Evolutionary conservation across 1,139 yeast genomes (phyloP).

Genomic region (Magnusiomyces fungicola): DNA sequence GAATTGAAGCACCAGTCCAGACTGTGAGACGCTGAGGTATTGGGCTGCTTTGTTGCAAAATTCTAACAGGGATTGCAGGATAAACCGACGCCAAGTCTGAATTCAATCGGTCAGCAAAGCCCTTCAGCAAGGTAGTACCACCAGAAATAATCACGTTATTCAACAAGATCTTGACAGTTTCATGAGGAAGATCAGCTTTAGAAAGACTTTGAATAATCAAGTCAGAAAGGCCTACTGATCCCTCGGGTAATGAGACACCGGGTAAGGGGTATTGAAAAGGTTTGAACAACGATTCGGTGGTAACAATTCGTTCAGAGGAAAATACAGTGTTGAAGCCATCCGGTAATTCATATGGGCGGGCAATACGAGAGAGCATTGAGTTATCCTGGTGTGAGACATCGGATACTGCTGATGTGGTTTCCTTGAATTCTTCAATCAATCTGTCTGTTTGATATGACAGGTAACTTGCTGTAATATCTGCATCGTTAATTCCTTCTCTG

Average conservation of each 20-base stretch:
- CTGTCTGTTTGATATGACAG: conserved; percentile 33
- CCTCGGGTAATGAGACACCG: conserved; percentile 25
- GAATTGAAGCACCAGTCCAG: conserved; percentile 94
- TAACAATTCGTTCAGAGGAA: conserved; percentile 57
- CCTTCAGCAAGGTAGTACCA: conserved; percentile 76
- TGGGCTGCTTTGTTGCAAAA: conserved; percentile 29
- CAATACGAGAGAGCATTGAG: conserved; percentile 21
- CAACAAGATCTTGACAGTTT: conserved; percentile 76
- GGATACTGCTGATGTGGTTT: conserved; percentile 46
- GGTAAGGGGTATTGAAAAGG: conserved; percentile 30
- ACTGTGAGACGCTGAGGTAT: conserved; percentile 75
- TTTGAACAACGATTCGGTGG: conserved; percentile 75
- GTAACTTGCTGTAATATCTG: conserved; percentile 29
- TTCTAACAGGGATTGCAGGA: conserved; percentile 60
- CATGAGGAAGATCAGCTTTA: conserved; percentile 40
- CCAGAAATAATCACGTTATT: conserved; percentile 89
- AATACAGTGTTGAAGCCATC: conserved; percentile 55
- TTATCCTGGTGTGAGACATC: conserved; percentile 37
- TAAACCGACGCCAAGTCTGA: conserved; percentile 62
- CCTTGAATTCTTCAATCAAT: conserved; percentile 55
- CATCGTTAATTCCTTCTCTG: conserved; percentile 13
- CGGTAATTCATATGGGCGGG: conserved; percentile 75
- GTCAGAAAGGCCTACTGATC: conserved; percentile 54
- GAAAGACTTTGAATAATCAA: conserved; percentile 59
- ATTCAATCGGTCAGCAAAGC: conserved; percentile 70